Base-by-base conservation (phyloP, 2,329 filamentous ascomycete species). In the Dactylellina haptotyla region DNA sequence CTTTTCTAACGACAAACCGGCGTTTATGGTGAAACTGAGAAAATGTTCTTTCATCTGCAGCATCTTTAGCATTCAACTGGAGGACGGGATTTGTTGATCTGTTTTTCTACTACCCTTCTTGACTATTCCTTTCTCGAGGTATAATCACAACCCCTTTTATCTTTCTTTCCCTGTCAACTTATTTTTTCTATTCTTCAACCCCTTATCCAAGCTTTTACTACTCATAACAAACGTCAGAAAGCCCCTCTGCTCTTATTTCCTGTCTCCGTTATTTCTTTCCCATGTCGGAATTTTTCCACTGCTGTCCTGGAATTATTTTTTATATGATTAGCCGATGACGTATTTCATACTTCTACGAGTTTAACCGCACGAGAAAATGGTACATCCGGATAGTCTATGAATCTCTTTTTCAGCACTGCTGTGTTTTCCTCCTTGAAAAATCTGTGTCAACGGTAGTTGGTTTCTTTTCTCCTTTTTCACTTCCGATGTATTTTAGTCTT, bases 31-130 rank as follows among this genome's bases (percentile, higher is more conserved):
- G 61, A 59, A 65, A 59, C 37, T 18, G 48, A 59, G 43, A 67
- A 67, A 57, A 53, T 46, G 3, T 61, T 53, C 54, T 59, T 48
- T 69, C 34, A 73, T 66, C 56, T 73, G 69, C 54, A 53, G 69
- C 69, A 73, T 73, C 62, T 75, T 34, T 41, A 73, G 62, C 61
- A 67, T 72, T 56, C 53, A 58, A 61, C 18, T 25, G 66, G 54
- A 39, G 59, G 57, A 58, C 41, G 58, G 58, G 46, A 62, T 63
- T 61, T 61, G 43, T 58, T 54, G 41, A 45, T 66, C 69, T 75
- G 16, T 43, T 43, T 16, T 46, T 45, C 51, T 65, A 67, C 64
- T 61, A 26, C 53, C 58, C 26, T 72, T 66, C 43, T 72, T 30
- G 43, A 14, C 32, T 28, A 39, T 48, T 32, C 34, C 18, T 50